Evolutionary conservation across 2,329 filamentous ascomycete genomes (phyloP), one percentile per base, ranked within the genome.

Genomic region (Scytalidium lignicola): DNA sequence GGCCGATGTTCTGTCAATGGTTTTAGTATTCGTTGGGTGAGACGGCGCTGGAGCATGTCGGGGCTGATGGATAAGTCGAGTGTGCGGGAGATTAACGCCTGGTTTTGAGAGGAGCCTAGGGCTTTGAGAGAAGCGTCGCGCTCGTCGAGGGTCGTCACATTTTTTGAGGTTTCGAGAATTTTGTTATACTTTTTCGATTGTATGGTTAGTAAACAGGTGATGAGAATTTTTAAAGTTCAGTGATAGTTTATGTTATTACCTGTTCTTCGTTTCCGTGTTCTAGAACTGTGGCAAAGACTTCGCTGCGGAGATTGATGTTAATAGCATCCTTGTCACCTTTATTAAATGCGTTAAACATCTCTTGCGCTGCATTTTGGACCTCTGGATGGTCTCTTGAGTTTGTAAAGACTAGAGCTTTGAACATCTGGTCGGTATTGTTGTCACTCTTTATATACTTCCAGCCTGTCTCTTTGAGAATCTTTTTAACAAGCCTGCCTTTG

Each of bases 261-360:
- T 50, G 28, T 22, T 46, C 41, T 40, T 44, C 44, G 6, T 44
- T 46, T 15, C 47, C 51, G 9, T 48, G 26, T 22, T 48, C 44
- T 22, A 54, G 41, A 7, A 47, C 52, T 37, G 29, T 49, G 21
- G 48, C 44, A 17, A 56, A 56, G 13, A 56, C 51, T 12, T 43
- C 45, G 2, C 17, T 18, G 12, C 54, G 41, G 17, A 56, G 47
- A 26, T 54, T 54, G 2, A 50, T 49, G 32, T 54, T 49, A 5
- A 56, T 23, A 1, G 41, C 18, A 10, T 46, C 47, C 15, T 22
- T 44, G 22, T 56, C 50, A 2, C 50, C 51, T 21, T 40, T 43
- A 5, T 43, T 41, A 32, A 51, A 54, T 7, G 12, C 39, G 7
- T 51, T 22, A 29, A 54, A 56, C 44, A 54, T 51, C 5, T 43